These are phyloP conservation scores for Neoboletus subvelutipes DNA, from an alignment of 768 basidiomycete species.

Conservation along the genomic window DNA sequence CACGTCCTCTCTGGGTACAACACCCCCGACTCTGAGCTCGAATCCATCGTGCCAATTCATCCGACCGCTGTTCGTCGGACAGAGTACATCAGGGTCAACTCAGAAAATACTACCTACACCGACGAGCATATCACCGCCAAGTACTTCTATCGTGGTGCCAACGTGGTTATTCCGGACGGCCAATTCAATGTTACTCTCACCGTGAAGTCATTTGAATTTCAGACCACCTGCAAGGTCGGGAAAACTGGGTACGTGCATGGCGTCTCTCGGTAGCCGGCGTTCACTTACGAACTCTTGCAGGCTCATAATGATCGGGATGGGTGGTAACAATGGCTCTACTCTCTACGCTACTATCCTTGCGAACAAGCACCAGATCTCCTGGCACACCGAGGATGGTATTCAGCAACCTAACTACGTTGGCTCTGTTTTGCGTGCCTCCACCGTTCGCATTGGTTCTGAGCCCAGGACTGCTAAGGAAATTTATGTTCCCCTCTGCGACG, in stretches of 20 bases:
- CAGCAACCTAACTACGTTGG: constrained; percentile 98
- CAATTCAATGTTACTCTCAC: constrained; percentile 80
- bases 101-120: constrained; percentile 77
- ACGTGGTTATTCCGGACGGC: constrained; percentile 67
- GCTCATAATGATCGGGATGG: constrained; percentile 94
- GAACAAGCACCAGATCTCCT: constrained; percentile 90
- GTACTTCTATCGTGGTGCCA: constrained; percentile 77
- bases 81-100: constrained; percentile 75
- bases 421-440: constrained; percentile 93
- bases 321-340: constrained; percentile 97
- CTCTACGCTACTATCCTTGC: constrained; percentile 93
- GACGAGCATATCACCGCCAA: constrained; percentile 82
- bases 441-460: constrained; percentile 87
- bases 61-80: constrained; percentile 83
- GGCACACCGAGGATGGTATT: constrained; percentile 90
- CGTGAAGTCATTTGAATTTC: constrained; percentile 83
- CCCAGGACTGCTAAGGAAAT: constrained; percentile 82
- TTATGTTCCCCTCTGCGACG: constrained; percentile 86
- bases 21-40: constrained; percentile 71
- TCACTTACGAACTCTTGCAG: constrained; percentile 38
- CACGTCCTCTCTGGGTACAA: constrained; percentile 59
- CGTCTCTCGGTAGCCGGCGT: constrained; percentile 5
- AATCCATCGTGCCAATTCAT: constrained; percentile 70
- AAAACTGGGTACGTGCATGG: constrained; percentile 80
- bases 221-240: constrained; percentile 79